Evolutionary conservation across 495 filamentous ascomycete species (phyloP), one percentile per base, ranked within the genome.

Genomic region (Aspergillus coremiiformis): DNA sequence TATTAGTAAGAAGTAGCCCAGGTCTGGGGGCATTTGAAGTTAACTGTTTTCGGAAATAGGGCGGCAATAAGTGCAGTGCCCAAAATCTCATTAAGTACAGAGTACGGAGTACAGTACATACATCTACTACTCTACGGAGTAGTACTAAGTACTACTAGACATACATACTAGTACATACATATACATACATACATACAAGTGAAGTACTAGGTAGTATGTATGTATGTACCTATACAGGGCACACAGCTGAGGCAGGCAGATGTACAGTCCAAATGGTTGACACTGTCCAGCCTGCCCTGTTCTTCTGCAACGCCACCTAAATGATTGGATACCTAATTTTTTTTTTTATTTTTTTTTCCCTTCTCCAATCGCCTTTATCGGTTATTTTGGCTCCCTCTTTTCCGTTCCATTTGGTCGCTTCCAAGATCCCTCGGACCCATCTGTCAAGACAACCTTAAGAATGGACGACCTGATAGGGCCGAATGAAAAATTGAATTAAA

Each of bases 371-470:
- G 9, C n/a, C 11, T 17, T 21, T 21, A 41, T 17, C 37, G 3
- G 17, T 3, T 1, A 21, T 37, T 30, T 39, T 35, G 14, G 12
- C n/a, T 51, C 23, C 43, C 21, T 29, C 27, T 15, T 44, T 15
- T 44, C 21, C 21, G 9, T 44, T 15, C 41, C 54, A 63, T 53
- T 49, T 59, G 57, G 62, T 59, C 59, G 52, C 50, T 53, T 48
- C 59, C 44, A 48, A n/a, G 39, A 57, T 56, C 56, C 62, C 63
- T 66, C 63, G 61, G 65, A 65, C 47, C 59, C 60, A 61, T 68
- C 67, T 67, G 66, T 69, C 66, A 69, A 59, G 58, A 27, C 56
- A 67, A 67, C 64, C 60, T 67, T 65, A 67, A 59, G 62, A 54
- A 62, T 54, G 57, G 47, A 39, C 57, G 35, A 54, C 59, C 49